phyloP scores from a whole-genome alignment of 768 basidiomycete species.

The Hygrocybe punicea region DNA sequence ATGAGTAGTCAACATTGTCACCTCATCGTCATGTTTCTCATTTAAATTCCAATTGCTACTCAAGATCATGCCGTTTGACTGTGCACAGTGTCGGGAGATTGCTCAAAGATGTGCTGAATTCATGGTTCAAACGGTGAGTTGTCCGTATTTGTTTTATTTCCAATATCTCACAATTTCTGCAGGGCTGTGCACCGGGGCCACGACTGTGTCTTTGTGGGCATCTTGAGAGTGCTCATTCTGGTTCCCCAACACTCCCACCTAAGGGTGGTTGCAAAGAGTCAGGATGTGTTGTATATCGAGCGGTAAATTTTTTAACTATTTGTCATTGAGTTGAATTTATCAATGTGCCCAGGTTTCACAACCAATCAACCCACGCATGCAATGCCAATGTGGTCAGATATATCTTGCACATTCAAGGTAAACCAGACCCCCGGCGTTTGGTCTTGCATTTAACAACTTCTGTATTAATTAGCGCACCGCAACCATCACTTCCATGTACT shows the following conservation, averaged over 20 bases:
- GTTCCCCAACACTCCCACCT: neutral
- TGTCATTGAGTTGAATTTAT: neutral
- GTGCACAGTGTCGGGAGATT: neutral
- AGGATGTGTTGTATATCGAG: neutral
- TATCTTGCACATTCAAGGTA: neutral
- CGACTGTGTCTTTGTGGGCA: neutral
- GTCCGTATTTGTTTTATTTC: too few species aligned
- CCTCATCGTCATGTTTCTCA: too few species aligned
- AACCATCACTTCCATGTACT: neutral
- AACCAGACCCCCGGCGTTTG: neutral
- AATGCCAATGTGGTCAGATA: neutral
- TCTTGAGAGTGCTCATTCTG: neutral
- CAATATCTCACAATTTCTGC: neutral
- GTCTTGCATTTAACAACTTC: neutral
- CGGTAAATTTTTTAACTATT: neutral
- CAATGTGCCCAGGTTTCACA: neutral
- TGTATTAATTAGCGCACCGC: neutral
- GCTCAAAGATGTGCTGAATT: neutral
- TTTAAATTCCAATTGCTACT: too few species aligned
- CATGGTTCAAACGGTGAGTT: neutral
- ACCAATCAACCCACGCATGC: neutral
- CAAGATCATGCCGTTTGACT: neutral
- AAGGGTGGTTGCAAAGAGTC: neutral
- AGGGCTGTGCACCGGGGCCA: neutral
- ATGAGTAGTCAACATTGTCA: too few species aligned